A percentile compares a stretch with the other conserved stretches of the same genome.
phyloP scores from a whole-genome alignment of 768 basidiomycete genomes.

The Tylopilus sp. region DNA sequence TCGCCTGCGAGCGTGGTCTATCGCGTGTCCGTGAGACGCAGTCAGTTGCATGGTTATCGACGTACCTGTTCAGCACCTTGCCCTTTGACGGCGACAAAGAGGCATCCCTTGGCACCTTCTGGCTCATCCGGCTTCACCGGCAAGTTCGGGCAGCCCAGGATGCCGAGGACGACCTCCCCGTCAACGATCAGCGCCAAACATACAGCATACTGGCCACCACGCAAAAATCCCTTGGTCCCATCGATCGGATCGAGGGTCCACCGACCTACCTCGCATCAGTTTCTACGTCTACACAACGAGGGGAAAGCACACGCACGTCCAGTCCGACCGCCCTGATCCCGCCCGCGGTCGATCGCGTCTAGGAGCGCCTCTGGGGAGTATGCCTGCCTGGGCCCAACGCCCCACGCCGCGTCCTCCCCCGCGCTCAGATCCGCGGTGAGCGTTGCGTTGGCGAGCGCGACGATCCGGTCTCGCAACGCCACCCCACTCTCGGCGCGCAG shows the following conservation, averaged over 20 bases:
- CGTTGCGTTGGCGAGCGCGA: slow-evolving; percentile 79
- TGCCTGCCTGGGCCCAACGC: slow-evolving; percentile 58
- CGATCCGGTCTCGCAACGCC: slow-evolving; percentile 59
- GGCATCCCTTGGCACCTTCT: slow-evolving; percentile 63
- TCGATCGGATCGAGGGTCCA: slow-evolving; percentile 92
- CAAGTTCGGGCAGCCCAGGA: slow-evolving; percentile 93
- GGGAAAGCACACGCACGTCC: slow-evolving; percentile 55
- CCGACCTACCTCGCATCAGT: slow-evolving; percentile 47
- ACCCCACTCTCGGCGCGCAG: slow-evolving; percentile 49
- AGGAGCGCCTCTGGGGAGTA: slow-evolving; percentile 60
- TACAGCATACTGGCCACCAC: slow-evolving; percentile 91
- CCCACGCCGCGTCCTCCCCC: slow-evolving; percentile 68
- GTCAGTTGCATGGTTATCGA: no score
- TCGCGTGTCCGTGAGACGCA: background rate
- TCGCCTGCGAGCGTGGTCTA: slow-evolving; percentile 54
- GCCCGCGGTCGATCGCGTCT: slow-evolving; percentile 84
- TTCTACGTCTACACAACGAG: background rate
- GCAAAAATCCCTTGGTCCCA: slow-evolving; percentile 90
- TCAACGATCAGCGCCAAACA: slow-evolving; percentile 84
- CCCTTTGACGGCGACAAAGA: slow-evolving; percentile 85
- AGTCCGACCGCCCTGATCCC: slow-evolving; percentile 60
- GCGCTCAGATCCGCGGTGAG: slow-evolving; percentile 49
- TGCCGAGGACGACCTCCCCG: slow-evolving; percentile 72
- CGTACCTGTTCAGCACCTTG: slow-evolving; percentile 76
- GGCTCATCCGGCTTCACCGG: slow-evolving; percentile 52